Evolutionary conservation across 2,329 filamentous ascomycete genomes (phyloP), one percentile per base, ranked within the genome.

Genomic region (Hirsutella rhossiliensis): DNA sequence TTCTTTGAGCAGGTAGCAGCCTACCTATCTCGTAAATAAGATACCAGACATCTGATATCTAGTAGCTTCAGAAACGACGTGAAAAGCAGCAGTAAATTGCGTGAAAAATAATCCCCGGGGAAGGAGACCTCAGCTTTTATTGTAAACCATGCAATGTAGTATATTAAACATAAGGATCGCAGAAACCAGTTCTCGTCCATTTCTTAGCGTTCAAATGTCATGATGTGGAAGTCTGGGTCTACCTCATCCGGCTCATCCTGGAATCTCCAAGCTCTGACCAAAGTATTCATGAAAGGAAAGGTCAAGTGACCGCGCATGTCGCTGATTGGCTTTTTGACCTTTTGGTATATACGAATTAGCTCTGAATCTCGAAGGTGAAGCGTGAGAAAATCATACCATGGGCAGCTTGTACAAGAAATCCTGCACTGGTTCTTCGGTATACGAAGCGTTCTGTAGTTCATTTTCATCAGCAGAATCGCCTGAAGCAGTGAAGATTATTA

Each of bases 401-500:
- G 46, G 46, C 9, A 48, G 15, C 17, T 31, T 40, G 12, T 40
- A 40, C 9, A 46, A 12, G 15, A 41, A 48, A 12, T 42, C 38
- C 17, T 46, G 46, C 8, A 46, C 41, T 32, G 45, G 38, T 11
- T 42, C 40, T 15, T 44, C 29, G 9, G 37, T 36, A 28, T 40
- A 32, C 8, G 40, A 28, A n/a, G 46, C 46, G 29, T 27, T 42
- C 46, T 48, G 17, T 20, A n/a, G 6, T 15, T n/a, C 23, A 4
- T 12, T 37, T 38, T 11, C 11, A 13, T 28, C 11, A 42, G 17
- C 17, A 6, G 15, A 6, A 15, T 34, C 11, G 34, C 19, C 38
- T 9, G 34, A 20, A 7, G 13, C 15, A 19, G 12, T 5, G 13
- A 27, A 28, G 1, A 17, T 29, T 1, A 19, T 7, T 12, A 29